A percentile compares a stretch with the other conserved stretches of the same genome.
phyloP scores from a whole-genome alignment of 371 early-diverging fungal genomes.

The Mucor plumbeus region DNA sequence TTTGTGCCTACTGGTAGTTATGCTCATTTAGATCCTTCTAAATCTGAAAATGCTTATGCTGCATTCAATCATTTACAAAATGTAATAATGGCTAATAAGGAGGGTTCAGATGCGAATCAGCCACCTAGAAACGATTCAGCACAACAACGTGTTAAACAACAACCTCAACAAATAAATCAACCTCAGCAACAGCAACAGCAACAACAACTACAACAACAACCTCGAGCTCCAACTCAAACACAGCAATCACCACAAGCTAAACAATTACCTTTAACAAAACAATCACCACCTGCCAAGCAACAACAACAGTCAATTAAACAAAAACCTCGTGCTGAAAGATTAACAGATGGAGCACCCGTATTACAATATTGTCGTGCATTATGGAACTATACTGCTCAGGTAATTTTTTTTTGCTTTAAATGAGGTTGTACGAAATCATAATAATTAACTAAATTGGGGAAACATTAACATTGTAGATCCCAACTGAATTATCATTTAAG shows the following conservation, averaged over 20 bases:
- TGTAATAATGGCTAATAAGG: not conserved
- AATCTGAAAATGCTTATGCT: conserved; percentile 21
- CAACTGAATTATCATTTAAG: conserved; percentile 33
- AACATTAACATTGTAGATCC: conserved; percentile 15
- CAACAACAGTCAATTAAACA: not conserved
- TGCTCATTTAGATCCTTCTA: conserved; percentile 29
- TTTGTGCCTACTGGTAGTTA: conserved; percentile 26
- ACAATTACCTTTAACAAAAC: not conserved
- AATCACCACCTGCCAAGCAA: not conserved
- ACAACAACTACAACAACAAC: not conserved
- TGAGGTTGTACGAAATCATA: not conserved
- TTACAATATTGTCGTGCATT: conserved; percentile 25
- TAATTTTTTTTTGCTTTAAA: conserved; percentile 7
- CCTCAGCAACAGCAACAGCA: not conserved
- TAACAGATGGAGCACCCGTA: conserved; percentile 23
- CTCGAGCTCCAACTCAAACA: not conserved
- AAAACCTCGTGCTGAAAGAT: conserved; percentile 4
- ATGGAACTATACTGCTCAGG: conserved; percentile 32
- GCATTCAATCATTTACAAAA: conserved; percentile 30
- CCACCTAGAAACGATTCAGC: not conserved
- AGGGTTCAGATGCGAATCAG: not conserved
- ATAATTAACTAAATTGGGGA: not conserved
- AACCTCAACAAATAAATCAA: conserved; percentile 1
- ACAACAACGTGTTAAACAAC: not conserved
- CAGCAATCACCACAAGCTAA: not conserved